Conservation (phyloP, 306 rosid genomes). For the Cucumis melo region DNA sequence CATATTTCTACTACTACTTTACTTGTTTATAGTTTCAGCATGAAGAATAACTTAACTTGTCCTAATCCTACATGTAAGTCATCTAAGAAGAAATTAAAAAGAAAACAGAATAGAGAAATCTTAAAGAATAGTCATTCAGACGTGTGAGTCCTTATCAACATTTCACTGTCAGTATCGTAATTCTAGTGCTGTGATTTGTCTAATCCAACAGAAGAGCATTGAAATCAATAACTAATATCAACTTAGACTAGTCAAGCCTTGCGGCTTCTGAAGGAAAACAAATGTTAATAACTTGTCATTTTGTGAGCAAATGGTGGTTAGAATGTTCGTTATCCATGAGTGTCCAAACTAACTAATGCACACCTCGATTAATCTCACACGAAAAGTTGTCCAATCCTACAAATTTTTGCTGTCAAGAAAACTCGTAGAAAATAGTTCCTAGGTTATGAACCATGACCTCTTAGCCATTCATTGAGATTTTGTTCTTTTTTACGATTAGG, state of each 20-base stretch:
- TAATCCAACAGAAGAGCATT: not conserved
- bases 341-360: no score
- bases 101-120: not conserved
- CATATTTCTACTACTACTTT: not conserved
- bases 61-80: not conserved
- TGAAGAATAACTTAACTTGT: not conserved
- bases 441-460: no score
- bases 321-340: not conserved
- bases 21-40: not conserved
- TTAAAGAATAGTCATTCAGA: not conserved
- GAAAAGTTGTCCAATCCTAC: no score
- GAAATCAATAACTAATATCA: not conserved
- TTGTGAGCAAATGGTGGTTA: not conserved
- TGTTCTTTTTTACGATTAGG: no score
- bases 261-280: not conserved
- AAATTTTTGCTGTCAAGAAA: no score
- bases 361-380: no score
- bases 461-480: no score
- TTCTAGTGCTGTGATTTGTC: not conserved
- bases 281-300: not conserved
- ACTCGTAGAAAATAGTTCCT: no score
- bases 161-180: not conserved
- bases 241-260: not conserved
- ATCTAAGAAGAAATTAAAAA: not conserved
- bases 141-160: not conserved